A percentile compares a stretch with the other conserved stretches of the same genome.
Conservation (phyloP, 2,329 filamentous ascomycete genomes). For the Penicillium sclerotiorum region DNA sequence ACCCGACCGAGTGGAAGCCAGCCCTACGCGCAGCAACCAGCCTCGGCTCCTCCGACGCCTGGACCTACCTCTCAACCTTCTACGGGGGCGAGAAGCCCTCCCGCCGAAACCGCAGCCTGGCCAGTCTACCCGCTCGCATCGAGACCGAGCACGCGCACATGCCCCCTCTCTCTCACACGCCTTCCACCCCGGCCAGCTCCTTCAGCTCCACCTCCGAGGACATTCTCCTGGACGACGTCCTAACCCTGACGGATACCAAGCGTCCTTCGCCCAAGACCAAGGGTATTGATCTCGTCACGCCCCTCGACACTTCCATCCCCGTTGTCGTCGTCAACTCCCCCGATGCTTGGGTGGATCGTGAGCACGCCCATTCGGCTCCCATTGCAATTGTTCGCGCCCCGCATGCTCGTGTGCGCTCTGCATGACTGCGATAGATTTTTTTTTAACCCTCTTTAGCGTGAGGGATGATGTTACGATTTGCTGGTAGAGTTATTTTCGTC, state of each 20-base stretch:
- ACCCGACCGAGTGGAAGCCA: conserved; percentile 55
- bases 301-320: conserved; percentile 27
- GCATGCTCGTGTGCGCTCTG: conserved; percentile 1
- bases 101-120: conserved; percentile 29
- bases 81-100: conserved; percentile 32
- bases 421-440: no score
- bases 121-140: conserved; percentile 34
- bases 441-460: neutral
- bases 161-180: conserved; percentile 40
- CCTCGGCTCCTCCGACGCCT: conserved; percentile 44
- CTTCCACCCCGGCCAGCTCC: conserved; percentile 43
- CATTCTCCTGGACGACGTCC: no score
- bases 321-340: neutral
- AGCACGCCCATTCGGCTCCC: no score
- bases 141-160: conserved; percentile 1
- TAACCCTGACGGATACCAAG: conserved; percentile 30
- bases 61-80: conserved; percentile 49
- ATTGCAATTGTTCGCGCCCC: neutral
- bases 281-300: conserved; percentile 45
- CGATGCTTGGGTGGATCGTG: conserved; percentile 1
- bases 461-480: neutral
- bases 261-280: conserved; percentile 45
- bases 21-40: conserved; percentile 35
- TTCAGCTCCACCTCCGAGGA: conserved; percentile 40
- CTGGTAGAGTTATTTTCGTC: no score